Evolutionary conservation across 805 yeast genomes (phyloP).

Genomic region (Ogataea sp.): DNA sequence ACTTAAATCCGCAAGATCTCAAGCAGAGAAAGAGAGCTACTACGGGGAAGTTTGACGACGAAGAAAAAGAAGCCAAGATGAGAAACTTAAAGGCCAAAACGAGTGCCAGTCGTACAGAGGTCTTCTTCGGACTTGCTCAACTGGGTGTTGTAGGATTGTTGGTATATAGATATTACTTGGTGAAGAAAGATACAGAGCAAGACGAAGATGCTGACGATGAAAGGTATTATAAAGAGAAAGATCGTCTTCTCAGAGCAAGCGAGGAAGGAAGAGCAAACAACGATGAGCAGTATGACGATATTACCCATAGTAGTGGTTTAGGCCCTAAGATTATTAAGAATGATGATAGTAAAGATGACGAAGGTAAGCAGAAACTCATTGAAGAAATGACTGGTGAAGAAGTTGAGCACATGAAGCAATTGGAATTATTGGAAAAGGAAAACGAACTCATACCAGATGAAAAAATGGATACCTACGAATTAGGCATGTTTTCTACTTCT

Average conservation of each 20-base stretch:
- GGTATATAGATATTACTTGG: background rate
- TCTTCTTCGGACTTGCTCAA: background rate
- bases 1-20: background rate
- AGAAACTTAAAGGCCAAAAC: too few species aligned
- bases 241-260: too few species aligned
- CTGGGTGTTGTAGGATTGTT: background rate
- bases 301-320: too few species aligned
- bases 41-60: background rate
- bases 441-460: slow-evolving; percentile 38
- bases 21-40: background rate
- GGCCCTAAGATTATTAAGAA: background rate
- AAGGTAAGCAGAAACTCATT: background rate
- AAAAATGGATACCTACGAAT: slow-evolving; percentile 58
- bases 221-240: background rate
- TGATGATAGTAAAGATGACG: background rate
- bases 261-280: background rate
- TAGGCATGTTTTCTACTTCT: slow-evolving; percentile 54
- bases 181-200: background rate
- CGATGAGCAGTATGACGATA: background rate
- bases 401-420: background rate
- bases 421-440: background rate
- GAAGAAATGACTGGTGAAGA: background rate
- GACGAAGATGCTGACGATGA: background rate
- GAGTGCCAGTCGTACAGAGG: background rate
- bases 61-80: background rate